These are phyloP conservation scores for Epichloe hybrida DNA, from an alignment of 2,329 filamentous ascomycete genomes.

Conservation along the genomic window DNA sequence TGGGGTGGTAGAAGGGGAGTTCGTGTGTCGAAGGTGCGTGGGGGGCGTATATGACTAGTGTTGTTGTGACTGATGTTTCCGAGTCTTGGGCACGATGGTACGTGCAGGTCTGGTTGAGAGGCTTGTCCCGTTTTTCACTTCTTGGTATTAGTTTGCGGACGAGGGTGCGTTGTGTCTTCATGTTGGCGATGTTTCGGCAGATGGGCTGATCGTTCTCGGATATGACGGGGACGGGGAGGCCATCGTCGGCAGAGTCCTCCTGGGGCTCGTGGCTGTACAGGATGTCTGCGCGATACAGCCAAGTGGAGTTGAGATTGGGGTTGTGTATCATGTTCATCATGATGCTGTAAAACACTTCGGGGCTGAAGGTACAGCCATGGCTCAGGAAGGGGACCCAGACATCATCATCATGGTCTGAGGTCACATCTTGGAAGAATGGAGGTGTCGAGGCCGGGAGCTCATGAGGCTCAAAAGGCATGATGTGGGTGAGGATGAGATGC, in stretches of 20 bases:
- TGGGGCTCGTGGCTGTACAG: conserved; percentile 26
- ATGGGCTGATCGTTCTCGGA: conserved; percentile 2
- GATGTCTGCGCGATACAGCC: conserved; percentile 68
- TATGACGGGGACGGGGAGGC: background rate
- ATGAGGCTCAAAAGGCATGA: conserved; percentile 17
- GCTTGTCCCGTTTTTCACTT: conserved; percentile 61
- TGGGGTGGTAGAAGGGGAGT: conserved; percentile 81
- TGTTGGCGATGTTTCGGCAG: conserved; percentile 11
- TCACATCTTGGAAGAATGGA: conserved; percentile 15
- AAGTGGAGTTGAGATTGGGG: conserved; percentile 66
- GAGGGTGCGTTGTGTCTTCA: conserved; percentile 44
- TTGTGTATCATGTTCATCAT: conserved; percentile 67
- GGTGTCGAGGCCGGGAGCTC: conserved; percentile 14
- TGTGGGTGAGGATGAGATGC: background rate
- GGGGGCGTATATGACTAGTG: conserved; percentile 58
- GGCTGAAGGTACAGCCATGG: conserved; percentile 47
- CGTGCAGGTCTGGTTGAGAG: conserved; percentile 72
- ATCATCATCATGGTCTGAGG: conserved; percentile 5
- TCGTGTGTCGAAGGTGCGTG: conserved; percentile 48
- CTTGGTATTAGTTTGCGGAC: conserved; percentile 70
- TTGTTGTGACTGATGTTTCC: conserved; percentile 13
- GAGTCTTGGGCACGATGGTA: conserved; percentile 37
- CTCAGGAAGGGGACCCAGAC: conserved; percentile 41
- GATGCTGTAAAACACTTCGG: conserved; percentile 48
- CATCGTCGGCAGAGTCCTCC: conserved; percentile 1